Base-by-base conservation (phyloP, 805 yeast genomes). In the Candida nemodendra region DNA sequence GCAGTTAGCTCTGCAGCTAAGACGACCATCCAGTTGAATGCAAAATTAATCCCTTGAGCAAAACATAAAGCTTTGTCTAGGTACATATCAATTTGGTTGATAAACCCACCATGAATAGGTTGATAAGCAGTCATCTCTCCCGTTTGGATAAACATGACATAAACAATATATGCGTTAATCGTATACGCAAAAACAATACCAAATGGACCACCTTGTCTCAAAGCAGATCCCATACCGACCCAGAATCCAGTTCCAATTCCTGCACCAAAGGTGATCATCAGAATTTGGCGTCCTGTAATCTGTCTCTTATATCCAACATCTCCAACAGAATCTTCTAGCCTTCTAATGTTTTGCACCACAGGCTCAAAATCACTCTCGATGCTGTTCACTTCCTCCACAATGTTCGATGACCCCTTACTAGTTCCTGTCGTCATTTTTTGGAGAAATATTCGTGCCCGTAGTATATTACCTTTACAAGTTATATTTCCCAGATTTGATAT, bases 241-340 rank as follows among this genome's bases (percentile, higher is more conserved):
- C 74, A 63, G 35, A 80, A 64, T 51, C 86, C 87, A 5, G 93
- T 81, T 54, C 95, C 96, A 42, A 86, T 81, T 35, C 91, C 82
- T 38, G 93, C 89, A 41, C 93, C 93, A 38, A 87, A 69, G 27
- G 95, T 88, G 53, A 86, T 82, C 78, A 84, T 77, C 43, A 78
- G 73, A 44, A 81, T 75, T 48, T 82, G 89, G 36, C 56, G 50
- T 12, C 56, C 56, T 2, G 54, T 51, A 16, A 52, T 42, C 19
- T 48, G 50, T 58, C 59, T 68, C 72, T 52, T 52, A 38, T 47
- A 52, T 21, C 57, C 57, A 21, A 47, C 56, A 38, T 52, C 53
- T n/a, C 39, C 47, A 21, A 36, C 41, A 19, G 32, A 34, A 1
- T 28, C 47, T 25, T 48, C 53, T 7, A 42, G 41, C 18, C 40